These are phyloP conservation scores for Acanthochlamys bracteata DNA, from an alignment of 106 monocot genomes.

Conservation along the genomic window DNA sequence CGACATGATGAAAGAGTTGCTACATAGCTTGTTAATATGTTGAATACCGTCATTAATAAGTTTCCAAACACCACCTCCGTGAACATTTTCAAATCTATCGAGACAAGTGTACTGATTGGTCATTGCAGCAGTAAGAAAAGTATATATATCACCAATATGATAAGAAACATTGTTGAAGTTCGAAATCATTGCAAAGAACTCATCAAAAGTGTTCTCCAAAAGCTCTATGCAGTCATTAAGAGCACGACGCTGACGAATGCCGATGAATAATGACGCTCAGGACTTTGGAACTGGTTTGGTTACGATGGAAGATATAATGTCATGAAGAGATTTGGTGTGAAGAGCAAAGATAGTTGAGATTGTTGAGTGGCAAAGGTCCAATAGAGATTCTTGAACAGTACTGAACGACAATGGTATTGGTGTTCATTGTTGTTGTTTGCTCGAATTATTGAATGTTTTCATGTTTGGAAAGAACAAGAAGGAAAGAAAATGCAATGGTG, in stretches of 20 bases:
- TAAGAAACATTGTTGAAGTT: background rate
- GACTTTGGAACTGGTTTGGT: slow-evolving; percentile 32
- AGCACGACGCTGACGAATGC: slow-evolving; percentile 33
- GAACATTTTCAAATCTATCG: slow-evolving; percentile 54
- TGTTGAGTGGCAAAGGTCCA: slow-evolving; percentile 57
- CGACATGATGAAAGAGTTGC: slow-evolving; percentile 70
- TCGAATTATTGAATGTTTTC: slow-evolving; percentile 3
- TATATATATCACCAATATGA: slow-evolving; percentile 33
- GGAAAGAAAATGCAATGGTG: background rate
- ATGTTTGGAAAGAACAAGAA: background rate
- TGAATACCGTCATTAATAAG: slow-evolving; percentile 23
- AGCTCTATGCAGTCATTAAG: slow-evolving; percentile 78
- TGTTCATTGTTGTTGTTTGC: too few relatives aligned
- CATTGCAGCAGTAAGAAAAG: slow-evolving; percentile 67
- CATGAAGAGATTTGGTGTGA: slow-evolving; percentile 32
- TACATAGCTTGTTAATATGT: slow-evolving; percentile 43
- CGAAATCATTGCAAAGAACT: slow-evolving; percentile 13
- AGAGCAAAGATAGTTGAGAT: slow-evolving; percentile 41
- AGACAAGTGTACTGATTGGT: slow-evolving; percentile 88
- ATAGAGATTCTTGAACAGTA: slow-evolving; percentile 54
- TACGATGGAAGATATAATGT: slow-evolving; percentile 37
- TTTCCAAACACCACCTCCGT: slow-evolving; percentile 13
- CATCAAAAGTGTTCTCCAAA: slow-evolving; percentile 47
- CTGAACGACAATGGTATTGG: background rate
- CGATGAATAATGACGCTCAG: slow-evolving; percentile 17